Evolutionary conservation across 305 asterid genomes (phyloP), one percentile per base, ranked within the genome.

Genomic region (Fraxinus baroniana): DNA sequence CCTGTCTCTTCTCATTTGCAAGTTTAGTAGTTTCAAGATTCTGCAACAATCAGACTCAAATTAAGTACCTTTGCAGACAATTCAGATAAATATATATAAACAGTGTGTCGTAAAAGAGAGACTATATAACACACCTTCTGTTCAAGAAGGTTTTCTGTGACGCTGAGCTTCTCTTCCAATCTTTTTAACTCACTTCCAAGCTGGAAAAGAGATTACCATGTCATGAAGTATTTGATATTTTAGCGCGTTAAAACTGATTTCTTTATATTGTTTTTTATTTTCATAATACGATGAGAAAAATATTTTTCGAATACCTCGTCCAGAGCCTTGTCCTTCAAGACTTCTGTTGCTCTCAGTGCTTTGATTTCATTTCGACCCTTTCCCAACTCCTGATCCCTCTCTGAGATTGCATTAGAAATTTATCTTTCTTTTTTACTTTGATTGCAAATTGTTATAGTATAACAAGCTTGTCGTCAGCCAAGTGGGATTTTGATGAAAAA

Each of bases 311-410:
- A 41, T 92, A 93, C 98, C 98, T 94, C 98, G 81, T 93, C 95
- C n/a, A 94, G 77, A 72, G 95, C 97, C 86, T 90, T 94, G 81
- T 94, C 95, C 90, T 96, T 96, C 49, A 90, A 84, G 44, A 81
- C 88, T 80, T 91, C 94, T 28, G 94, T 89, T 79, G 94, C 95
- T 87, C 80, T 88, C 80, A 91, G 72, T 15, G 91, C 97, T 81
- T 90, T 94, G 82, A 91, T 96, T 87, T 94, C 99, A 80, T 82
- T 88, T 74, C 84, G 93, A 85, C 97, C 94, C 60, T 83, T 90
- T 77, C 88, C 94, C 74, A 94, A 83, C 82, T 90, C 91, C 82
- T 89, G 89, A 83, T 93, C 98, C 89, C 90, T 92, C 84, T 89
- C 99, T 96, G 92, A 52, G 87, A 80, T 75, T 12, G 6, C 87